Conservation (phyloP, 2,329 filamentous ascomycete genomes). For the Ceratocystis papillata region DNA sequence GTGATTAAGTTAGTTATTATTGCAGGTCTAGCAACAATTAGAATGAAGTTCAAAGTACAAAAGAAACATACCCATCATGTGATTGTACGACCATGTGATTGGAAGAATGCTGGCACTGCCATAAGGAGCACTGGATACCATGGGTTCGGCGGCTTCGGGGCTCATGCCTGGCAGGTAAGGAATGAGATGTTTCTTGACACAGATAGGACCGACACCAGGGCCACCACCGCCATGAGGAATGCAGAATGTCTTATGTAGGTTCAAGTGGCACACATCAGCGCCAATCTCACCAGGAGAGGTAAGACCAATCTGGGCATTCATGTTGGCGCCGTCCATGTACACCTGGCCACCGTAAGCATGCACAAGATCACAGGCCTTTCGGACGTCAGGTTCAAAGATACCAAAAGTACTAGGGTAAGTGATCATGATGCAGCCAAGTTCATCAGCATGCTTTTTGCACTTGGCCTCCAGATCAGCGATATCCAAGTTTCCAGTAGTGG, state of each 20-base stretch:
- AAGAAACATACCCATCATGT: slow-evolving; percentile 63
- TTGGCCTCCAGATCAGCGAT: slow-evolving; percentile 75
- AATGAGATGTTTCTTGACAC: slow-evolving; percentile 70
- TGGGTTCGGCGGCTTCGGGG: slow-evolving; percentile 35
- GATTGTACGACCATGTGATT: slow-evolving; percentile 91
- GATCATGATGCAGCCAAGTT: slow-evolving; percentile 89
- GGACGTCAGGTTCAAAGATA: slow-evolving; percentile 84
- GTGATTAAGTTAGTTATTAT: slow-evolving; percentile 25
- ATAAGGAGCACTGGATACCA: slow-evolving; percentile 71
- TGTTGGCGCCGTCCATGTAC: slow-evolving; percentile 98
- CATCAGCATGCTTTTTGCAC: slow-evolving; percentile 74
- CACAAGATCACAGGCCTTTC: slow-evolving; percentile 73
- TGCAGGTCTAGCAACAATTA: background rate
- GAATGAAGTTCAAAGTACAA: background rate
- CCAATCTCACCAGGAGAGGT: slow-evolving; percentile 93
- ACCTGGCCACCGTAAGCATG: slow-evolving; percentile 84
- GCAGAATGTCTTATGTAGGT: slow-evolving; percentile 98
- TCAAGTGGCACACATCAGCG: slow-evolving; percentile 92
- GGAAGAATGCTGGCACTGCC: slow-evolving; percentile 86
- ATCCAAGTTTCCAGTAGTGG: slow-evolving; percentile 78
- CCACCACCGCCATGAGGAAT: slow-evolving; percentile 94
- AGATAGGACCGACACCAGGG: slow-evolving; percentile 86
- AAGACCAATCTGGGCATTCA: slow-evolving; percentile 95
- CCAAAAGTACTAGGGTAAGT: slow-evolving; percentile 94
- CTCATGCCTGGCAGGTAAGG: slow-evolving; percentile 57